A percentile compares a stretch with the other conserved stretches of the same genome.
Evolutionary conservation across 73 alveolate species (phyloP).

Genomic region (Paramecium biaurelia): DNA sequence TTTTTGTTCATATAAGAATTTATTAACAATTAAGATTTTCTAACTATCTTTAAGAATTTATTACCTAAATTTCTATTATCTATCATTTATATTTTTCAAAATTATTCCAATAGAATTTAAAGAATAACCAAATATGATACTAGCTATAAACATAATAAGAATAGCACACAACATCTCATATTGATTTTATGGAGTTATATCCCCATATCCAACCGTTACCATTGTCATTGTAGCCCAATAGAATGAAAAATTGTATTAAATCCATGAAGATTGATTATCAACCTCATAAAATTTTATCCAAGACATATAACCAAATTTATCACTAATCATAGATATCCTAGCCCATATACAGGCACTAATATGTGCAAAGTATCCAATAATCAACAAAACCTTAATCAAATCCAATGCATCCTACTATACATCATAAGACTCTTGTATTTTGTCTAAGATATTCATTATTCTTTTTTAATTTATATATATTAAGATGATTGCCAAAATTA

Average conservation of each 20-base stretch:
- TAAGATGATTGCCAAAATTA: not conserved
- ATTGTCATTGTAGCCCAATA: conserved; percentile 46
- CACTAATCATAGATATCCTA: not conserved
- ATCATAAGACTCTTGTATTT: conserved; percentile 10
- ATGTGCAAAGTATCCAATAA: conserved; percentile 15
- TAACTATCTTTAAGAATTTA: not conserved
- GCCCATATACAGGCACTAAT: conserved; percentile 26
- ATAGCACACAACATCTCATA: conserved; percentile 34
- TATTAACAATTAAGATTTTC: not conserved
- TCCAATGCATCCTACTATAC: not conserved
- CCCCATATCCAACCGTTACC: conserved; percentile 50
- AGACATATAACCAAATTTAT: not conserved
- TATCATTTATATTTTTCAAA: conserved; percentile 13
- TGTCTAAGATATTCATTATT: not conserved
- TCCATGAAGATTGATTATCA: not conserved
- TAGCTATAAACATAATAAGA: conserved; percentile 30
- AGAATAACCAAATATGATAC: conserved; percentile 54
- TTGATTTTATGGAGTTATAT: conserved; percentile 20
- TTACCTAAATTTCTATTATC: conserved; percentile 5
- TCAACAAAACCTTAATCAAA: conserved; percentile 11
- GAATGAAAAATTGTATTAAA: not conserved
- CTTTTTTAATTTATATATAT: not conserved
- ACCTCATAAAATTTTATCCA: not conserved
- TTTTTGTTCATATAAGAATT: conserved; percentile 37
- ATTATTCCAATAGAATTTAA: conserved; percentile 57